These are phyloP conservation scores for Elsinoe batatas DNA, from an alignment of 2,329 filamentous ascomycete genomes.

Conservation along the genomic window DNA sequence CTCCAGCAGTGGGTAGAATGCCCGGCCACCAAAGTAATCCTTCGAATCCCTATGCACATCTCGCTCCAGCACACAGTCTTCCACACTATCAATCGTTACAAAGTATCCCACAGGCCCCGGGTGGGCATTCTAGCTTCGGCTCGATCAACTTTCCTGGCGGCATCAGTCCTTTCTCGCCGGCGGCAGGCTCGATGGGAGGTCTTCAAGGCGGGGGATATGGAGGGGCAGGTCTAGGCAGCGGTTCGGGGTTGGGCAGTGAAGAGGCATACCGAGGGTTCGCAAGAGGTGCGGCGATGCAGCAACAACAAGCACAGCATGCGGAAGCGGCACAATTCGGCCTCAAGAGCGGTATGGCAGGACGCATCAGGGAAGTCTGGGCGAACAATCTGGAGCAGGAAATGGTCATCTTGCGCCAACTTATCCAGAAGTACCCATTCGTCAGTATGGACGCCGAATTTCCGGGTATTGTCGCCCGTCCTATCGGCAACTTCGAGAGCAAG, in stretches of 20 bases:
- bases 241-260: constrained; percentile 71
- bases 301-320: constrained; percentile 35
- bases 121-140: constrained; percentile 60
- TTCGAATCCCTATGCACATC: constrained; percentile 49
- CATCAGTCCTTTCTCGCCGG: constrained; percentile 26
- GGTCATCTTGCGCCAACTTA: constrained; percentile 66
- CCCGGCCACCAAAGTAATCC: constrained; percentile 42
- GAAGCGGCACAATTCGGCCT: constrained; percentile 31
- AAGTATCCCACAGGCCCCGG: constrained; percentile 48
- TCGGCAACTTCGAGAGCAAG: constrained; percentile 83
- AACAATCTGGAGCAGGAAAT: constrained; percentile 88
- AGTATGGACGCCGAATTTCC: constrained; percentile 99
- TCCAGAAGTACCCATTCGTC: constrained; percentile 90
- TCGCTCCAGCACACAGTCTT: constrained; percentile 41
- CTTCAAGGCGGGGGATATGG: constrained; percentile 23
- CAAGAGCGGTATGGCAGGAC: constrained; percentile 55
- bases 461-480: constrained; percentile 90
- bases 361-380: constrained; percentile 95
- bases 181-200: constrained; percentile 46
- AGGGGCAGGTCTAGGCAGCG: constrained; percentile 25
- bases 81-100: constrained; percentile 32
- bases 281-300: constrained; percentile 53
- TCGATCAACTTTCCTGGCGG: constrained; percentile 30
- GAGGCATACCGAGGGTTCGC: constrained; percentile 81
- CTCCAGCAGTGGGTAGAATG: constrained; percentile 50